These are phyloP conservation scores for Takakia lepidozioides DNA, from an alignment of 225 moss, liverwort and hornwort genomes.

Conservation along the genomic window DNA sequence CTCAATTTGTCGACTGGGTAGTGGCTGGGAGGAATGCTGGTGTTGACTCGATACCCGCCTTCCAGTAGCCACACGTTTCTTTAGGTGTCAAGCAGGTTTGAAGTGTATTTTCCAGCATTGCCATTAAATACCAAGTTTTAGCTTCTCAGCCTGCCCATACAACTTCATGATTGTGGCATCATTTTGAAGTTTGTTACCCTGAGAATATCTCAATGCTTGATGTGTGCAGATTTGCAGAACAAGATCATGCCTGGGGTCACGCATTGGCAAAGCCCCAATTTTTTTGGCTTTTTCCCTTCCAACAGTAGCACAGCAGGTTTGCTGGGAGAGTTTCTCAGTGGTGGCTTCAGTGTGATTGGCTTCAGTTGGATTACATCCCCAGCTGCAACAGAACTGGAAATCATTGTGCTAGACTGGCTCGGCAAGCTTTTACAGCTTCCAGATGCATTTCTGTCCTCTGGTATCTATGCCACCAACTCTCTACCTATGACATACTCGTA, in stretches of 20 bases:
- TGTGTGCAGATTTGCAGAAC: slow-evolving; percentile 39
- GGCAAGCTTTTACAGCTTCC: slow-evolving; percentile 77
- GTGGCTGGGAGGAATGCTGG: no score
- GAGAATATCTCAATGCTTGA: background rate
- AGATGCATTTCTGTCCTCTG: slow-evolving; percentile 50
- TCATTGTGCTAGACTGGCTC: slow-evolving; percentile 78
- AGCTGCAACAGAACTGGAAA: slow-evolving; percentile 81
- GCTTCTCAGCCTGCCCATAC: no score
- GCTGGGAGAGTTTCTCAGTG: slow-evolving; percentile 77
- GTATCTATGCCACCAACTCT: slow-evolving; percentile 13
- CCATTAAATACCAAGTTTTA: no score
- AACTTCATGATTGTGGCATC: no score
- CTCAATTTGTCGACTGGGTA: no score
- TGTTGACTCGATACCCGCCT: no score
- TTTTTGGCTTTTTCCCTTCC: slow-evolving; percentile 63
- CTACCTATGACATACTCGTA: no score
- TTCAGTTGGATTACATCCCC: slow-evolving; percentile 91
- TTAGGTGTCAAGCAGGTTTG: no score
- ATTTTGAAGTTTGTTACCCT: no score
- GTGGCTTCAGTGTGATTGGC: slow-evolving; percentile 57
- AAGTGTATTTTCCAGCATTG: no score
- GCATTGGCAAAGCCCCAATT: slow-evolving; percentile 92
- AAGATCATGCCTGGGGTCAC: slow-evolving; percentile 66
- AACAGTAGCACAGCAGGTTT: slow-evolving; percentile 65
- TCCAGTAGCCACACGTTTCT: no score